phyloP scores from a whole-genome alignment of 164 flowering plant species.

The Liriodendron chinense region DNA sequence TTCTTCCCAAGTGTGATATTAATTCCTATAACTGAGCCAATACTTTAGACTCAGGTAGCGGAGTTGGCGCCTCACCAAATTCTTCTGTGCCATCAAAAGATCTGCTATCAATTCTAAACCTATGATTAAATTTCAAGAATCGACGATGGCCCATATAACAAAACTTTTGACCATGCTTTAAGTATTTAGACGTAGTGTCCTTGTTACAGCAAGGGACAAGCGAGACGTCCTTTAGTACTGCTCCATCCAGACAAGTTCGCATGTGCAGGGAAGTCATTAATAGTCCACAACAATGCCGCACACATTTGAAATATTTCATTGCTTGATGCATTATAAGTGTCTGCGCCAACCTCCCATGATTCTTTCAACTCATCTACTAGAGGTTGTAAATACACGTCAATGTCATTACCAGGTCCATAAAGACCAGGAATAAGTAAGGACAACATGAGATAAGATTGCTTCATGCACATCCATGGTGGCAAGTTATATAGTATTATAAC shows the following conservation, averaged over 20 bases:
- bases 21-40: not conserved
- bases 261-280: conserved; percentile 31
- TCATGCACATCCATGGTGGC: too few species aligned
- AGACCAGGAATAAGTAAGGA: too few species aligned
- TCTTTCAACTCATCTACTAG: too few species aligned
- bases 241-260: conserved; percentile 19
- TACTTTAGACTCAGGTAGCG: not conserved
- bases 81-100: conserved; percentile 14
- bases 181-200: not conserved
- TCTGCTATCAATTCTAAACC: not conserved
- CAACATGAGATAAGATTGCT: too few species aligned
- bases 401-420: too few species aligned
- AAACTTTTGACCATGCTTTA: conserved; percentile 5
- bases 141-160: conserved; percentile 15
- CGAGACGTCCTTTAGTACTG: conserved; percentile 7
- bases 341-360: too few species aligned
- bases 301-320: conserved; percentile 6
- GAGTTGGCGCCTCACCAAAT: not conserved
- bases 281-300: conserved; percentile 26
- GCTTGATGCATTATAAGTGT: too few species aligned
- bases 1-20: not conserved
- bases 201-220: conserved; percentile 21
- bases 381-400: too few species aligned
- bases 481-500: too few species aligned
- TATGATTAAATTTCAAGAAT: conserved; percentile 3